Evolutionary conservation across 176 grass and related monocot species (phyloP), one percentile per base, ranked within the genome.

Genomic region (Juncus inflexus): DNA sequence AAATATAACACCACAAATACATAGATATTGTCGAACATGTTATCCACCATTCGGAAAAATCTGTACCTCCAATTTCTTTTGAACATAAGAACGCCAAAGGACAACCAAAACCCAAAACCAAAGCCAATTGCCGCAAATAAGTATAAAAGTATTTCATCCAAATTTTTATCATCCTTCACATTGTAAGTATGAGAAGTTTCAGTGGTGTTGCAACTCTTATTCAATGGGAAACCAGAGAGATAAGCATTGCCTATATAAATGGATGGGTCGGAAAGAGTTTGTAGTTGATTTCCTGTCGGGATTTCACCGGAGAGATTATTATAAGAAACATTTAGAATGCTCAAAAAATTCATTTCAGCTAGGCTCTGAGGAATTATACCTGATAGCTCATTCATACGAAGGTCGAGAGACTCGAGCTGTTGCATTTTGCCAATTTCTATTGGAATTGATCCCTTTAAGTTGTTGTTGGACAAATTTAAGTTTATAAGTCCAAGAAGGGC

Each of bases 261-360:
- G 0, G 74, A 85, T 9, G 61, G 49, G 45, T 81, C 61, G 12
- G 57, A 15, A 37, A 57, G 67, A 12, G 75, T 82, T 42, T 67
- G 61, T 0, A 90, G 9, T 12, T 79, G 69, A 55, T 77, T 58
- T n/a, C 75, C 68, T 5, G 6, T 75, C n/a, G 86, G 86, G 47
- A 90, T 90, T 15, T 15, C 42, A 63, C 86, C 81, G 2, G 74
- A 73, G 2, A 90, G 50, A 60, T 78, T 60, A 43, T 90, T 90
- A n/a, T 76, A 70, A 52, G 86, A 76, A 14, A 85, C 16, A 40
- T 85, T 79, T 59, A 85, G 54, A 2, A 1, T 0, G 15, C 55
- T 45, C 9, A 90, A 61, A 61, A 5, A 73, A 6, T 66, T 63
- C 14, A 85, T 45, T 6, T 2, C 10, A 8, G 65, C 5, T 40